These are phyloP conservation scores for Calocybe cyanea DNA, from an alignment of 768 basidiomycete genomes.

Conservation along the genomic window DNA sequence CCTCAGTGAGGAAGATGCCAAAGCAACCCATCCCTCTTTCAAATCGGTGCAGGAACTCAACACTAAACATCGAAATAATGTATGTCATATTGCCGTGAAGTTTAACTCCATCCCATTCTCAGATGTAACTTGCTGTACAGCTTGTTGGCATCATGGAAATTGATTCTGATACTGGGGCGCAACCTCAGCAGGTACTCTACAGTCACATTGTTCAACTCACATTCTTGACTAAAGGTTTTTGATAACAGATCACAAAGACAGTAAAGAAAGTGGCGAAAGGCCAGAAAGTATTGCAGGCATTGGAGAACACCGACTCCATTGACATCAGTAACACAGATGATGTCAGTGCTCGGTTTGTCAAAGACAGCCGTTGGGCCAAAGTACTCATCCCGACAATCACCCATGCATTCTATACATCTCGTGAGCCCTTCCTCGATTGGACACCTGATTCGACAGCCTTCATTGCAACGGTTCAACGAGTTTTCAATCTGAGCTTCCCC, in stretches of 20 bases:
- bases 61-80: not conserved
- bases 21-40: conserved; percentile 8
- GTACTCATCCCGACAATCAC: conserved; percentile 17
- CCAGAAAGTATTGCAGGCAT: not conserved
- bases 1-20: conserved; percentile 16
- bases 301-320: not conserved
- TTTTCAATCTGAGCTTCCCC: conserved; percentile 12
- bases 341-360: conserved; percentile 4
- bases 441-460: conserved; percentile 8
- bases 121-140: not conserved
- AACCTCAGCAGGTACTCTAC: not conserved
- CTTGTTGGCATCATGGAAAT: not conserved
- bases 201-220: not conserved
- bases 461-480: conserved; percentile 7
- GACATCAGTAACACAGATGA: not conserved
- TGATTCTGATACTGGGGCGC: not conserved
- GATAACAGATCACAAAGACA: not conserved
- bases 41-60: not conserved
- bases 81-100: not conserved
- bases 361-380: conserved; percentile 12
- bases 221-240: not conserved
- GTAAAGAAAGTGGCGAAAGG: not conserved
- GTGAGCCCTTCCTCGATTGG: conserved; percentile 16
- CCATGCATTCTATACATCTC: conserved; percentile 17
- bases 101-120: not conserved